phyloP scores from a whole-genome alignment of 2,329 filamentous ascomycete species.

The Helotiales sp. region DNA sequence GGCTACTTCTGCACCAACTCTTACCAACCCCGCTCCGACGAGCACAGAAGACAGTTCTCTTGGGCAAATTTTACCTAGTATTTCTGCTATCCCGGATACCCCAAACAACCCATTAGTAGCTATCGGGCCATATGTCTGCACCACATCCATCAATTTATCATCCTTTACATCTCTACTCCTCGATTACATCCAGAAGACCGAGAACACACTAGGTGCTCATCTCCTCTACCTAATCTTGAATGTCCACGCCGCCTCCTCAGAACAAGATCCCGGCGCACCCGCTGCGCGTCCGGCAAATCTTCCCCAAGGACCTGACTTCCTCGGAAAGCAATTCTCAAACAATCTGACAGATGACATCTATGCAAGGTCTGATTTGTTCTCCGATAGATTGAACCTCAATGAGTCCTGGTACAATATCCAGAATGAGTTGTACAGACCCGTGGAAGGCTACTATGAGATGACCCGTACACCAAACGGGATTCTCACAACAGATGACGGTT shows the following conservation, averaged over 20 bases:
- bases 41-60: constrained; percentile 21
- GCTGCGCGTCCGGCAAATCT: constrained; percentile 49
- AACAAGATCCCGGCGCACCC: constrained; percentile 49
- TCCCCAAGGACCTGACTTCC: constrained; percentile 49
- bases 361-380: constrained; percentile 53
- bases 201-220: constrained; percentile 59
- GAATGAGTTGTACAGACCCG: constrained; percentile 49
- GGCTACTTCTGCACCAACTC: neutral
- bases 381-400: constrained; percentile 62
- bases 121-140: constrained; percentile 61
- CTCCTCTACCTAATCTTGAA: constrained; percentile 61
- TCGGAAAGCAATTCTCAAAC: constrained; percentile 54
- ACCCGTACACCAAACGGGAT: constrained; percentile 38
- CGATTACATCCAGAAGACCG: constrained; percentile 58
- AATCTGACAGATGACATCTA: constrained; percentile 59
- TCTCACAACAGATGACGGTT: constrained; percentile 60
- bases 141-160: constrained; percentile 54
- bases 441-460: constrained; percentile 57
- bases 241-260: constrained; percentile 59
- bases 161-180: constrained; percentile 55
- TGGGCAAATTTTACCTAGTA: constrained; percentile 28
- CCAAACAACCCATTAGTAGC: constrained; percentile 46
- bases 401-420: constrained; percentile 58
- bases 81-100: constrained; percentile 24
- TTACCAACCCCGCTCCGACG: neutral